Evolutionary conservation across 805 yeast species (phyloP), one percentile per base, ranked within the genome.

Genomic region (Saturnispora kantuleensis): DNA sequence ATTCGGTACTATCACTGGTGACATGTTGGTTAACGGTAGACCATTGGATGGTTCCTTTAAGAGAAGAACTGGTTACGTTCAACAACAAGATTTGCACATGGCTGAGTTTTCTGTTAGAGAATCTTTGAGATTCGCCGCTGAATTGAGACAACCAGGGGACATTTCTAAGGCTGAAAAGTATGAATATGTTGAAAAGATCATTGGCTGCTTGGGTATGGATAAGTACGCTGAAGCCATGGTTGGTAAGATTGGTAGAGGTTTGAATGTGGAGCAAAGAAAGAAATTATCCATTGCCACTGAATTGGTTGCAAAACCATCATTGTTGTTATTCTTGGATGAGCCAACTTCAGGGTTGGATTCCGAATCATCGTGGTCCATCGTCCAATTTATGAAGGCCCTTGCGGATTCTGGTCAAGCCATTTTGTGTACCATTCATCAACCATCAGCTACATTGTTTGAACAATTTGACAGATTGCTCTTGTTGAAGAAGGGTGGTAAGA

Each of bases 321-420:
- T 76, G 38, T 60, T 77, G 46, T 54, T 71, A 29, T 75, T 77
- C 54, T 62, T 77, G 51, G 81, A 76, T 62, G 81, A 76, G 55
- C 79, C 79, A 33, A 76, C 80, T 11, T 74, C 79, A 36, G 80
- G 52, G 39, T 60, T 76, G 49, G 81, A 76, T 53, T 72, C 81
- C 3, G 74, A 71, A 55, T 72, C 81, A 30, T 76, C 81, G 10
- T 71, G 79, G 77, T 69, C 81, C 11, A 73, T 77, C 52, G 65
- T 74, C 45, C 70, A 73, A 53, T 69, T 76, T 51, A 64, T 71
- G 55, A 69, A 68, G 52, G 66, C 65, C 41, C 64, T 69, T 53
- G 79, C 73, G 6, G 68, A 66, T 39, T 69, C 75, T 35, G 78
- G 78, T 26, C 78, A 73, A 56, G 74, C 77, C 13, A 70, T 77